phyloP scores from a whole-genome alignment of 768 basidiomycete genomes.

The Rhodosporidiobolus odoratus region DNA sequence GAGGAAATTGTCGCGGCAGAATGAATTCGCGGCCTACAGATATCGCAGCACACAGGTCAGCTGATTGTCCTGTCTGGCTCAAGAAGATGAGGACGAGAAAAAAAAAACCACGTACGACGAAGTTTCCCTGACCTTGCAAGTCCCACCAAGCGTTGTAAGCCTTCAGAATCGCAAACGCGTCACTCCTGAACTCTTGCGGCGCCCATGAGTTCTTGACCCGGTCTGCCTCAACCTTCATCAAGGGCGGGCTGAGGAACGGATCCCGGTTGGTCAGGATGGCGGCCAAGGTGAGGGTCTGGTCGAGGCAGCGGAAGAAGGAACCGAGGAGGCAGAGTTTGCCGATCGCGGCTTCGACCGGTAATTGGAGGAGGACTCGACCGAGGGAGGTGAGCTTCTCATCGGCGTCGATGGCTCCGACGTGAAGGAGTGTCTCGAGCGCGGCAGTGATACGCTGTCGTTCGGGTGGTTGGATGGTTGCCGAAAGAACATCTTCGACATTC shows the following conservation, averaged over 20 bases:
- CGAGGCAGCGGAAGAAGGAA: constrained; percentile 82
- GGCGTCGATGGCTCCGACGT: constrained; percentile 79
- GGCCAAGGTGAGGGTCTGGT: constrained; percentile 65
- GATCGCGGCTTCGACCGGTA: constrained; percentile 84
- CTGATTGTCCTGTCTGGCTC: neutral
- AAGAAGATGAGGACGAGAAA: neutral
- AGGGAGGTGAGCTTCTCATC: constrained; percentile 74
- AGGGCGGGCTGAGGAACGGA: constrained; percentile 72
- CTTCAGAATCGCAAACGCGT: constrained; percentile 67
- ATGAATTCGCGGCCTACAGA: constrained; percentile 58
- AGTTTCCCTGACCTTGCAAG: constrained; percentile 63
- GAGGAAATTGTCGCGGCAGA: constrained; percentile 80
- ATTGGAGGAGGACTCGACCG: constrained; percentile 76
- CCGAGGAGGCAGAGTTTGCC: constrained; percentile 85
- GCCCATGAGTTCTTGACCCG: constrained; percentile 72
- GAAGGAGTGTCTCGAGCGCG: constrained; percentile 70
- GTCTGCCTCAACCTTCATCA: constrained; percentile 65
- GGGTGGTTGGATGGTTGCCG: constrained; percentile 83
- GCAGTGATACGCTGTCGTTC: constrained; percentile 65
- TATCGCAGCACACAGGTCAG: neutral
- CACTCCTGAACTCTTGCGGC: constrained; percentile 67
- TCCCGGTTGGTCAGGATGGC: constrained; percentile 84
- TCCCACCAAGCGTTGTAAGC: constrained; percentile 80
- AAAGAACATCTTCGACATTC: constrained; percentile 79
- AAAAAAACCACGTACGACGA: constrained; percentile 42